Evolutionary conservation across 192 early-diverging fungal genomes (phyloP).

Genomic region (Pilaira anomala): DNA sequence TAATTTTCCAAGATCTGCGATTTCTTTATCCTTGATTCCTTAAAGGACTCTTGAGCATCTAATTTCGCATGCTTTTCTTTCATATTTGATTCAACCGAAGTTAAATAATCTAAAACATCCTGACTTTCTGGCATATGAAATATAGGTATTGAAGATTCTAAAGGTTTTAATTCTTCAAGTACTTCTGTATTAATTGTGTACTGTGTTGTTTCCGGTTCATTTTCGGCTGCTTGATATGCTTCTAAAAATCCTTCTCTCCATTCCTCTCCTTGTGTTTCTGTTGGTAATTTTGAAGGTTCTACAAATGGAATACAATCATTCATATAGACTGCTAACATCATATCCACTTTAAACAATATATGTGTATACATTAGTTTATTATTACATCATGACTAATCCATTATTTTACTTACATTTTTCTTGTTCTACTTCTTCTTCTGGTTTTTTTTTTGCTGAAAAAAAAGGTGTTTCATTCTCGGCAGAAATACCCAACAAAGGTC

Average conservation of each 20-base stretch:
- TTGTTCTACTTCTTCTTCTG: background rate
- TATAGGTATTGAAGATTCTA: background rate
- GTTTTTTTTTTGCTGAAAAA: conserved; percentile 2
- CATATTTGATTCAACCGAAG: background rate
- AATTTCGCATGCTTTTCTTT: background rate
- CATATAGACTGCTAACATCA: background rate
- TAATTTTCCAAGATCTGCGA: background rate
- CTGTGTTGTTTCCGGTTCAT: background rate
- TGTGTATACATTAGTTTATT: too few relatives aligned
- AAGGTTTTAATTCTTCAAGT: background rate
- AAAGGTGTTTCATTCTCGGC: conserved; percentile 8
- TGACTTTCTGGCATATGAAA: conserved; percentile 19
- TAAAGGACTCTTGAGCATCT: background rate
- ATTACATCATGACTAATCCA: too few relatives aligned
- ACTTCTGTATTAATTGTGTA: background rate
- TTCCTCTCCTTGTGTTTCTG: background rate
- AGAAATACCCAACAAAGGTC: conserved; percentile 45
- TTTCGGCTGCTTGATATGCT: background rate
- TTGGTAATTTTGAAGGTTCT: background rate
- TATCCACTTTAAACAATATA: too few relatives aligned
- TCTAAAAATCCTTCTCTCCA: background rate
- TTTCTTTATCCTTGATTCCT: conserved; percentile 2
- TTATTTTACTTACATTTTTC: background rate
- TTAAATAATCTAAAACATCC: conserved; percentile 13
- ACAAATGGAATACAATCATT: background rate